Evolutionary conservation across 495 filamentous ascomycete genomes (phyloP).

Genomic region (Antarctomyces pellizariae): DNA sequence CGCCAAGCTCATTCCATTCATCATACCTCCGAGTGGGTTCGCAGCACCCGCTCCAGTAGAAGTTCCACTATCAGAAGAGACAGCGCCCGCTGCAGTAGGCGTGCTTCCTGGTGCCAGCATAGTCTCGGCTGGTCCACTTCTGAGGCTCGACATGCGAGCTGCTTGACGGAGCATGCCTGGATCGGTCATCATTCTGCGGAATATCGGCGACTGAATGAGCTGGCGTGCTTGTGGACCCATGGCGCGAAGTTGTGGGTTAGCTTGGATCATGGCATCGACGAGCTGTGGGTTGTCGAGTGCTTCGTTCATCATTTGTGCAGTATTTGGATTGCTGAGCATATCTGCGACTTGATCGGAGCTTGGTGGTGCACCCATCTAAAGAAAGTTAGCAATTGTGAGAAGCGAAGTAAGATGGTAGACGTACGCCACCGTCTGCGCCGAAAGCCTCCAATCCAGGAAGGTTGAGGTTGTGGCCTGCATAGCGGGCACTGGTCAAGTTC

Average conservation of each 20-base stretch:
- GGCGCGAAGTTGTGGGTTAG: constrained; percentile 68
- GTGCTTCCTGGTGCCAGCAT: constrained; percentile 84
- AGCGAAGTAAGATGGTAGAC: constrained; percentile 18
- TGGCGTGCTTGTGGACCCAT: constrained; percentile 62
- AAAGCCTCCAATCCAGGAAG: constrained; percentile 78
- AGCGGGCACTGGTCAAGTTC: constrained; percentile 77
- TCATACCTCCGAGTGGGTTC: no score
- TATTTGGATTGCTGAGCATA: constrained; percentile 70
- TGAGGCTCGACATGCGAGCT: constrained; percentile 49
- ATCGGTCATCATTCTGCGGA: constrained; percentile 89
- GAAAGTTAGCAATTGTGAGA: constrained; percentile 12
- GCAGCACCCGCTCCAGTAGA: constrained; percentile 9
- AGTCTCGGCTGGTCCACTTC: constrained; percentile 20
- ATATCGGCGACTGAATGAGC: constrained; percentile 64
- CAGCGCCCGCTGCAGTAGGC: constrained; percentile 33
- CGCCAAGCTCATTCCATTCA: no score
- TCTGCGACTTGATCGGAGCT: constrained; percentile 53
- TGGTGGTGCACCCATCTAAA: constrained; percentile 81
- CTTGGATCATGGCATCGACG: constrained; percentile 75
- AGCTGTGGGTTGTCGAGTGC: constrained; percentile 81
- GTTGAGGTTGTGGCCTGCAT: constrained; percentile 77
- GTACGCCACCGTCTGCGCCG: constrained; percentile 88
- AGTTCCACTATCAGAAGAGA: constrained; percentile 9
- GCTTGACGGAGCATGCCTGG: constrained; percentile 62
- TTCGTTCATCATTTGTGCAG: constrained; percentile 70